These are phyloP conservation scores for Fusarium sp. DNA, from an alignment of 2,329 filamentous ascomycete genomes.

Conservation along the genomic window DNA sequence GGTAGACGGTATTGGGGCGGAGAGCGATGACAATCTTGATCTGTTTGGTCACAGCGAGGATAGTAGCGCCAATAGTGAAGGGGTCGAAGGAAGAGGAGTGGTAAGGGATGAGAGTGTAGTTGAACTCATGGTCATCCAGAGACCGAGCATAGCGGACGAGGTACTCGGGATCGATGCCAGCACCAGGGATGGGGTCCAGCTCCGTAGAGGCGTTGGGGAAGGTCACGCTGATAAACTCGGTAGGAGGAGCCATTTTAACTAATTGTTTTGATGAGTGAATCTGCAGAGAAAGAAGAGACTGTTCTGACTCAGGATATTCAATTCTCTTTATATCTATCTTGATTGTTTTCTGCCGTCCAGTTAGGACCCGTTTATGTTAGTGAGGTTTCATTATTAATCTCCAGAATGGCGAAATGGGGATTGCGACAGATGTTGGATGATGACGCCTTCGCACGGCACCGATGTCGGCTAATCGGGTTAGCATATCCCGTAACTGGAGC, in stretches of 20 bases:
- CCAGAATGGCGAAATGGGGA: conserved; percentile 40
- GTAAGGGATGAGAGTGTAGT: conserved; percentile 72
- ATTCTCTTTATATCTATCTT: conserved; percentile 23
- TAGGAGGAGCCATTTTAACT: conserved; percentile 43
- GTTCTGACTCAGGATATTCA: neutral
- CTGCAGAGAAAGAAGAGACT: neutral
- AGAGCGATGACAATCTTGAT: conserved; percentile 72
- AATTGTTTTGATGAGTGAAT: neutral
- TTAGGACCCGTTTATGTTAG: conserved; percentile 5
- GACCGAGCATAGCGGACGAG: conserved; percentile 67
- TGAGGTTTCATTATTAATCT: conserved; percentile 39
- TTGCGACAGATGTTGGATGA: conserved; percentile 40
- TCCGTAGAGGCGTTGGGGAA: conserved; percentile 69
- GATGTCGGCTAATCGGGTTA: conserved; percentile 37
- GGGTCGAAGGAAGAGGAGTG: conserved; percentile 57
- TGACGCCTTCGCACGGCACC: conserved; percentile 41
- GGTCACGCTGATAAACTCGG: conserved; percentile 70
- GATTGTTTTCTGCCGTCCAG: neutral
- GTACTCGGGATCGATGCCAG: conserved; percentile 65
- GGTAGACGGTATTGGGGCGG: conserved; percentile 68
- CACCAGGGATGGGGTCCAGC: conserved; percentile 62
- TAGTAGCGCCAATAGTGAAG: conserved; percentile 69
- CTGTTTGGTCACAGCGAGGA: conserved; percentile 67
- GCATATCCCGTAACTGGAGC: neutral
- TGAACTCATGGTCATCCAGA: conserved; percentile 70